phyloP scores from a whole-genome alignment of 2,329 filamentous ascomycete genomes.

The Pyrenophora graminea region DNA sequence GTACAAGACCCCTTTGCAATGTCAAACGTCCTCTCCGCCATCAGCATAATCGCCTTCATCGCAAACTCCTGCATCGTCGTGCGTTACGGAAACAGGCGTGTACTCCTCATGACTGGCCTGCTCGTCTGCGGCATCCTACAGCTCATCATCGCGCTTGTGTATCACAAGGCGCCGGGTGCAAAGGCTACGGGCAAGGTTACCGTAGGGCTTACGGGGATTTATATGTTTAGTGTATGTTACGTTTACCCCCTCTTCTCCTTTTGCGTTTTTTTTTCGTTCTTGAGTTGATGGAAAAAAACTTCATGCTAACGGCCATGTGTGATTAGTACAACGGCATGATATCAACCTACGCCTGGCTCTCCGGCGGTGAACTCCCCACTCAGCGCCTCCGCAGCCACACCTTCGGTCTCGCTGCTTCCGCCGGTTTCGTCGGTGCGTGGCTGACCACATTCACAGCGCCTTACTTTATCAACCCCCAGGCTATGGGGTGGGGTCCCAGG shows the following conservation, averaged over 20 bases:
- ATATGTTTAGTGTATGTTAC: slow-evolving; percentile 50
- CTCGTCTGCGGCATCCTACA: slow-evolving; percentile 59
- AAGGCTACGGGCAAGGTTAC: slow-evolving; percentile 52
- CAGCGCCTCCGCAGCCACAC: slow-evolving; percentile 62
- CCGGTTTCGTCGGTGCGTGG: slow-evolving; percentile 61
- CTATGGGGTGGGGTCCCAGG: slow-evolving; percentile 61
- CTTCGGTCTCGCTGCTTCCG: slow-evolving; percentile 58
- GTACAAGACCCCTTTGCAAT: slow-evolving; percentile 62
- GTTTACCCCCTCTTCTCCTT: too few species aligned
- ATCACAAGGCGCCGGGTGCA: slow-evolving; percentile 50
- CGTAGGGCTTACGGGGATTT: slow-evolving; percentile 59
- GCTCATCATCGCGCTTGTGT: slow-evolving; percentile 59
- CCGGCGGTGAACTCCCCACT: slow-evolving; percentile 61
- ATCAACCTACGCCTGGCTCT: slow-evolving; percentile 61
- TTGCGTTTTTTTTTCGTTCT: too few species aligned
- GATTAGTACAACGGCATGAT: slow-evolving; percentile 58
- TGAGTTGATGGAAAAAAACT: too few species aligned
- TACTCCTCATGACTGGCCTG: slow-evolving; percentile 59
- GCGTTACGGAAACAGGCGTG: slow-evolving; percentile 57
- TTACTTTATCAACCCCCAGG: slow-evolving; percentile 62
- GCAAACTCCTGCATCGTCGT: slow-evolving; percentile 61
- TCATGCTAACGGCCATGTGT: too few species aligned
- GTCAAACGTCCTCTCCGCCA: slow-evolving; percentile 58
- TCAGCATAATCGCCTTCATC: slow-evolving; percentile 60
- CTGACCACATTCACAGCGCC: slow-evolving; percentile 62